Conservation (phyloP, 2,329 filamentous ascomycete genomes). For the Pestalotiopsis sp. region DNA sequence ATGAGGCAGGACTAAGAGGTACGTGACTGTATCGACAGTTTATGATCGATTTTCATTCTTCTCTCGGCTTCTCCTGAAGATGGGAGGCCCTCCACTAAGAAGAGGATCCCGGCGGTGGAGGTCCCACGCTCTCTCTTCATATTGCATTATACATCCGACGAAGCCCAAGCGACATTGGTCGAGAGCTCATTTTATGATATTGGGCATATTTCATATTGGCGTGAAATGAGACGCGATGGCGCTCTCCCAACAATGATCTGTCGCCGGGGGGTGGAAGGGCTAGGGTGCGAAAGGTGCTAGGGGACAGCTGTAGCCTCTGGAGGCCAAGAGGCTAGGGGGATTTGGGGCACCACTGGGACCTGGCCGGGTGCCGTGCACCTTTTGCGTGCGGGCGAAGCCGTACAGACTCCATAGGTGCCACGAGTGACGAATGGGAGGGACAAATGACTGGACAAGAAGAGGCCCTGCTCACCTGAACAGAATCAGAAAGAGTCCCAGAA, state of each 20-base stretch:
- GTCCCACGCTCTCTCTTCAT: neutral
- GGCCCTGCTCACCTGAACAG: conserved; percentile 12
- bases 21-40: neutral
- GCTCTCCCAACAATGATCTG: neutral
- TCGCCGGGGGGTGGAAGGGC: neutral
- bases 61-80: neutral
- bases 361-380: neutral
- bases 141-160: conserved; percentile 5
- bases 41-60: neutral
- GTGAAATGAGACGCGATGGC: neutral
- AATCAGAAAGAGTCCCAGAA: neutral
- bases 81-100: conserved; percentile 5
- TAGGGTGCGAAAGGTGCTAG: neutral
- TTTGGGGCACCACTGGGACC: no score
- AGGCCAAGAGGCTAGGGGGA: no score
- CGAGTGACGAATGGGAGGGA: conserved; percentile 7
- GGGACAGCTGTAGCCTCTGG: neutral
- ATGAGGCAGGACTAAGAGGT: neutral
- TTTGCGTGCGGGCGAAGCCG: neutral
- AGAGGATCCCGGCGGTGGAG: neutral
- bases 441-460: neutral
- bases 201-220: neutral
- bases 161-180: conserved; percentile 1
- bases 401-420: neutral
- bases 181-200: neutral